Conservation (phyloP, 23 red algal genomes). For the Agarophyton chilense region DNA sequence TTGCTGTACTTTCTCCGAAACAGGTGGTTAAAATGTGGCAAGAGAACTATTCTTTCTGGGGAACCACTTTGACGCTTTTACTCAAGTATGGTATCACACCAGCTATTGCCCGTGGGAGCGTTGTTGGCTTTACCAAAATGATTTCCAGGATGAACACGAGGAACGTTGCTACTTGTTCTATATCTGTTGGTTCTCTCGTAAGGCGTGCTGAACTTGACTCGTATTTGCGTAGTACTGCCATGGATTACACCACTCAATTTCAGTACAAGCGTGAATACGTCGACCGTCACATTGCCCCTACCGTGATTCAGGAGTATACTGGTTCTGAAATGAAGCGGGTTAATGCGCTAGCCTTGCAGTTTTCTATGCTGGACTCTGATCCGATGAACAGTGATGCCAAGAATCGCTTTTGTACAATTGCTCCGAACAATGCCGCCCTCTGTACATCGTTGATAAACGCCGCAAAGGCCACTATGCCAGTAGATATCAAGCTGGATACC, state of each 20-base stretch:
- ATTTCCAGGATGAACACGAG: slow-evolving; percentile 17
- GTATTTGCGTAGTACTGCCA: slow-evolving; percentile 32
- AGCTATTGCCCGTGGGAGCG: slow-evolving; percentile 38
- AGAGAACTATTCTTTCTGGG: slow-evolving; percentile 62
- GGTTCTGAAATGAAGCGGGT: slow-evolving; percentile 11
- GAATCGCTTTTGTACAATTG: not conserved
- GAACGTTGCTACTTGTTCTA: slow-evolving; percentile 34
- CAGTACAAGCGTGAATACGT: slow-evolving; percentile 54
- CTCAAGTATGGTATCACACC: slow-evolving; percentile 53
- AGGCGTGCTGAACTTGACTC: slow-evolving; percentile 33
- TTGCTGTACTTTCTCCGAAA: slow-evolving; percentile 35
- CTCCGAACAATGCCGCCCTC: slow-evolving; percentile 14
- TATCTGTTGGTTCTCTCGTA: slow-evolving; percentile 28
- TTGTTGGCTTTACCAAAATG: slow-evolving; percentile 31
- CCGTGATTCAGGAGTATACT: not conserved
- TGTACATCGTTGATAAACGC: slow-evolving; percentile 34
- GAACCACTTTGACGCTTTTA: slow-evolving; percentile 40
- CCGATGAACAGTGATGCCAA: slow-evolving; percentile 42
- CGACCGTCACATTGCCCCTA: slow-evolving; percentile 23
- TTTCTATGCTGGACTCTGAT: slow-evolving; percentile 43
- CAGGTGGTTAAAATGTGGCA: slow-evolving; percentile 27
- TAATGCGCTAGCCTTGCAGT: slow-evolving; percentile 39
- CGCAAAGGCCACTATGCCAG: slow-evolving; percentile 26
- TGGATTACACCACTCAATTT: slow-evolving; percentile 30
- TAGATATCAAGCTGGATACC: slow-evolving; percentile 15